Conservation (phyloP, 75 land plant genomes). For the Cunninghamia lanceolata region DNA sequence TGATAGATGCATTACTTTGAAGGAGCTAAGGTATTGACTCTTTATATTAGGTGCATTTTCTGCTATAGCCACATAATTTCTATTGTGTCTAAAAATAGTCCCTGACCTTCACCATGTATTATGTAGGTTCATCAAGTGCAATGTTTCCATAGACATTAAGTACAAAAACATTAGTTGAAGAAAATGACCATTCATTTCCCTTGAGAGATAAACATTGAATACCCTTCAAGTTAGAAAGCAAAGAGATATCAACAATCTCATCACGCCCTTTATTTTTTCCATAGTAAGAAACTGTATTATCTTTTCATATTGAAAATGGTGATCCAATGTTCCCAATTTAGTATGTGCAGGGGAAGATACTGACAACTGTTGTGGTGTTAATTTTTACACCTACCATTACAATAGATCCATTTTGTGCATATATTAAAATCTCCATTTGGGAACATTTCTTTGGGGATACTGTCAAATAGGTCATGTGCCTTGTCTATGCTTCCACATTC, state of each 20-base stretch:
- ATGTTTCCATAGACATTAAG: not conserved
- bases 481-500: no score
- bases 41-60: not conserved
- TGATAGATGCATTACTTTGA: not conserved
- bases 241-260: not conserved
- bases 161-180: not conserved
- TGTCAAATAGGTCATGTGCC: no score
- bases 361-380: no score
- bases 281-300: not conserved
- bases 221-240: not conserved
- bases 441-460: no score
- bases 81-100: not conserved
- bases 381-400: no score
- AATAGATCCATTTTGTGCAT: no score
- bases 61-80: not conserved
- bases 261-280: not conserved
- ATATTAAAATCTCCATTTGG: no score
- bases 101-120: not conserved
- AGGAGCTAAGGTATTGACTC: not conserved
- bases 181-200: not conserved
- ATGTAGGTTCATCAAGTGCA: not conserved
- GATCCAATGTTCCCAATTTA: no score
- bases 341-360: no score
- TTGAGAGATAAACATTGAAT: not conserved
- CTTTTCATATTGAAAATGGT: not conserved